These are phyloP conservation scores for Pyrenophora seminiperda DNA, from an alignment of 2,329 filamentous ascomycete genomes.

Conservation along the genomic window DNA sequence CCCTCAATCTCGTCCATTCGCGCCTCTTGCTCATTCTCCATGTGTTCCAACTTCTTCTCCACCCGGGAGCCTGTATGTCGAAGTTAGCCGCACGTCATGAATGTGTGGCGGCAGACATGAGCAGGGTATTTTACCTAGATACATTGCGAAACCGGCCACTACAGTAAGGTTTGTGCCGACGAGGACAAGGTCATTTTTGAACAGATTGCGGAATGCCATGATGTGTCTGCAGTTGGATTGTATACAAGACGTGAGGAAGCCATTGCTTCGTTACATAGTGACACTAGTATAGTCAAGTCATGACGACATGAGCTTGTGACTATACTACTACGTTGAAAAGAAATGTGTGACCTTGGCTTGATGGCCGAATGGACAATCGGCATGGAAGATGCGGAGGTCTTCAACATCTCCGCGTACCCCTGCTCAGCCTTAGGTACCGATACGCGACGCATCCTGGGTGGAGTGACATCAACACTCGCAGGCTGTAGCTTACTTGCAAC, in stretches of 20 bases:
- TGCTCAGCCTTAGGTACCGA: constrained; percentile 38
- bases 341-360: not conserved
- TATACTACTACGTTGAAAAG: not conserved
- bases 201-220: constrained; percentile 16
- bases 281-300: constrained; percentile 3
- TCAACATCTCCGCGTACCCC: constrained; percentile 22
- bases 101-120: not conserved
- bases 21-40: constrained; percentile 55
- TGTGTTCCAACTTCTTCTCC: constrained; percentile 41
- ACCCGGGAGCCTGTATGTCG: constrained; percentile 9
- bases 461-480: constrained; percentile 46
- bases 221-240: not conserved
- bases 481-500: too few relatives aligned
- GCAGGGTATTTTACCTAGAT: constrained; percentile 3
- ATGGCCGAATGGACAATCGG: not conserved
- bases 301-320: constrained; percentile 7
- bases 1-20: constrained; percentile 55
- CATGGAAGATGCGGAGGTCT: constrained; percentile 11
- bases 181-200: constrained; percentile 16
- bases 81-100: not conserved
- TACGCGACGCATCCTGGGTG: constrained; percentile 21
- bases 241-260: not conserved
- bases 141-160: constrained; percentile 12
- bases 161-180: constrained; percentile 14
- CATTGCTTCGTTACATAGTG: not conserved